Evolutionary conservation across 2,329 filamentous ascomycete species (phyloP).

Genomic region (Diaporthe vaccinii): DNA sequence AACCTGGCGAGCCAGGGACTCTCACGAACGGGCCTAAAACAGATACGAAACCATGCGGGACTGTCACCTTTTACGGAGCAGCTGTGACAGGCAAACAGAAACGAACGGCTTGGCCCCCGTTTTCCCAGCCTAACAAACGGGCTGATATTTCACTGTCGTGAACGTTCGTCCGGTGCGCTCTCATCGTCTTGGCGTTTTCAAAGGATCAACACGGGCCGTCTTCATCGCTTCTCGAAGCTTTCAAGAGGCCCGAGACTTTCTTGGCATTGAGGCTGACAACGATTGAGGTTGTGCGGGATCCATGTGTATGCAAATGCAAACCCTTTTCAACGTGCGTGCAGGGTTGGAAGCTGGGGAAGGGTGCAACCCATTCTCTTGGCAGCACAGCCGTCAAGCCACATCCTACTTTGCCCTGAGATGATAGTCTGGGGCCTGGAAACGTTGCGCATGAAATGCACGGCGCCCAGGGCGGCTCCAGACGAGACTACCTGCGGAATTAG

Average conservation of each 20-base stretch:
- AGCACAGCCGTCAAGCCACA: no score
- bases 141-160: neutral
- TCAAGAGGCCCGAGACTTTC: neutral
- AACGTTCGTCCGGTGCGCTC: constrained; percentile 16
- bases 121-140: neutral
- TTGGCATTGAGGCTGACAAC: constrained; percentile 20
- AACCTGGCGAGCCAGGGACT: neutral
- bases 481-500: neutral
- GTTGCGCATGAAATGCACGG: neutral
- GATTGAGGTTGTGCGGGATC: neutral
- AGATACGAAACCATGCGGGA: constrained; percentile 20
- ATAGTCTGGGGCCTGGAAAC: neutral
- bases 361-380: neutral
- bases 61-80: constrained; percentile 3
- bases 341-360: neutral
- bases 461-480: neutral
- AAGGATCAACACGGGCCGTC: constrained; percentile 19
- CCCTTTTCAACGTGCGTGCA: neutral
- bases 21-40: neutral
- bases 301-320: neutral
- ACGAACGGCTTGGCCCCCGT: neutral
- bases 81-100: neutral
- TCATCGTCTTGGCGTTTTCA: constrained; percentile 3
- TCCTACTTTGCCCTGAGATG: neutral
- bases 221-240: neutral